Evolutionary conservation across 116 monocot genomes (phyloP).

Genomic region (Thalassia testudinum): DNA sequence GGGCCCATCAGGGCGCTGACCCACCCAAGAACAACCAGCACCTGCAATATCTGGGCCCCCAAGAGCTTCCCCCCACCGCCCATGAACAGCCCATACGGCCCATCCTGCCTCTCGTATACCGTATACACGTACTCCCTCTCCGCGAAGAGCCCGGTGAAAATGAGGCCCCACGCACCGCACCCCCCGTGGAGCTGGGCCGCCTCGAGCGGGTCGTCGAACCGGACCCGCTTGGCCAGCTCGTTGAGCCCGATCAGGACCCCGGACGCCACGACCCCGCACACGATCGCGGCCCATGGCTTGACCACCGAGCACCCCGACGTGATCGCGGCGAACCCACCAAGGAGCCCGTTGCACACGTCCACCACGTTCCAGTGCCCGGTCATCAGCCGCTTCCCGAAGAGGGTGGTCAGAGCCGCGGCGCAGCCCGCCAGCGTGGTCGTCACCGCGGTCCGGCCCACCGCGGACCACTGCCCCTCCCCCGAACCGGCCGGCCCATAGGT

Average conservation of each 20-base stretch:
- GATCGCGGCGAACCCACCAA: constrained; percentile 71
- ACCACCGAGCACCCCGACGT: constrained; percentile 61
- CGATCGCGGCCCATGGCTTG: constrained; percentile 61
- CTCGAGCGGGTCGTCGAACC: constrained; percentile 64
- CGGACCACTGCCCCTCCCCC: constrained; percentile 38
- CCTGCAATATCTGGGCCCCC: constrained; percentile 48
- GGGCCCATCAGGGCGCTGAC: constrained; percentile 73
- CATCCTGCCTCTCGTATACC: constrained; percentile 24
- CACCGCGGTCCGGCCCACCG: constrained; percentile 43
- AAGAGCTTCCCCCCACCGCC: constrained; percentile 59
- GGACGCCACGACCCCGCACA: constrained; percentile 57
- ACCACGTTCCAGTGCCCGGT: constrained; percentile 50
- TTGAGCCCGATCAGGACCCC: constrained; percentile 62
- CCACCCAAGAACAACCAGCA: constrained; percentile 53
- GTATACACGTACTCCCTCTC: constrained; percentile 36
- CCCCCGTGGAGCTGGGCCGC: constrained; percentile 65
- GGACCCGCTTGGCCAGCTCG: constrained; percentile 22
- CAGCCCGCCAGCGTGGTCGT: constrained; percentile 47
- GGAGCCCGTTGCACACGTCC: constrained; percentile 66
- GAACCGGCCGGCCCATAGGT: constrained; percentile 35
- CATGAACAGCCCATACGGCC: constrained; percentile 61
- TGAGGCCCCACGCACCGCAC: constrained; percentile 55
- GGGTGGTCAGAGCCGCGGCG: constrained; percentile 37
- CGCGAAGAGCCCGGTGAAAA: constrained; percentile 67
- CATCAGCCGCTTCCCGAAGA: constrained; percentile 32